Evolutionary conservation across 768 basidiomycete genomes (phyloP), one percentile per base, ranked within the genome.

Genomic region (Tylopilus balloui): DNA sequence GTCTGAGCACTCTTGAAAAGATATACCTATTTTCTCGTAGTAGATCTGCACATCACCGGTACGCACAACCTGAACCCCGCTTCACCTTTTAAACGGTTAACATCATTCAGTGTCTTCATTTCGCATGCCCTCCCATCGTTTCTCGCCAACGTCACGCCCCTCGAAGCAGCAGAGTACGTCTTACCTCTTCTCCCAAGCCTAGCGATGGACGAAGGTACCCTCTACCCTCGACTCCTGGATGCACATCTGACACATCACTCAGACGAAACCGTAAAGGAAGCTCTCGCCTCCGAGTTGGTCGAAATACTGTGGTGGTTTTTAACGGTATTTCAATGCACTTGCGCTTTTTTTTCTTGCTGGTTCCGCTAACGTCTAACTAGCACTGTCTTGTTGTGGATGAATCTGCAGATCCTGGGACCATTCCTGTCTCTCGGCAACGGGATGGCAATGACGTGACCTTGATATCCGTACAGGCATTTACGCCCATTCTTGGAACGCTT

Each of bases 291-390:
- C 2, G 84, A 89, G 55, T 73, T 98, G 10, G 82, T 89, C 31
- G 71, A 78, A 42, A 80, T 95, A 56, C 79, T 96, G 41, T 96
- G 92, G 92, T 95, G 91, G 84, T 97, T 95, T 69, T 83, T 90
- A 58, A 80, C 84, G 47, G 83, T 82, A 55, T 48, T 65, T 54
- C 31, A 25, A 45, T 48, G 13, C n/a, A 34, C 39, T 47, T 38
- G 14, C 44, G 10, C 28, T 40, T 56, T n/a, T 24, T 23, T 40
- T 56, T n/a, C 21, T 23, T 32, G 12, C 42, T 19, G 20, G 51
- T 37, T 19, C 48, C n/a, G 39, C 48, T 47, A 47, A 41, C 15
- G 15, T 45, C 41, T 48, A 19, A 28, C 51, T 60, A 87, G 84
- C 77, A 82, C 55, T 92, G 88, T 64, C 79, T 80, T 64, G 64